phyloP scores from a whole-genome alignment of 225 moss, liverwort and hornwort genomes.

The Polytrichum formosum region DNA sequence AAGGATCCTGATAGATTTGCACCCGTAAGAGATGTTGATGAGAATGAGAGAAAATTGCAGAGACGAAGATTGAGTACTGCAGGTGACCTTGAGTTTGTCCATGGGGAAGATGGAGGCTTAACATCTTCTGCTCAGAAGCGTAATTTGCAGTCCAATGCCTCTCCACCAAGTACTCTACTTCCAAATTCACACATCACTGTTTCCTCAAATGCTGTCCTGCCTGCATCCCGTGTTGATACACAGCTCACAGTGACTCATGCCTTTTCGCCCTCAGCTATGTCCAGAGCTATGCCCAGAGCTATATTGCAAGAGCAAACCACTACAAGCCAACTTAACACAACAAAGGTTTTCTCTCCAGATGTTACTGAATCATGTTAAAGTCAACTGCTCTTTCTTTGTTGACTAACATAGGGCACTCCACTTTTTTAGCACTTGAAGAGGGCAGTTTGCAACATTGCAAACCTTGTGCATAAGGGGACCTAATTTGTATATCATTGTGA shows the following conservation, averaged over 20 bases:
- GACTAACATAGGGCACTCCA: too few species aligned
- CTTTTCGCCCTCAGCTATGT: neutral
- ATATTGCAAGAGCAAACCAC: too few species aligned
- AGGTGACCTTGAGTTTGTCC: conserved; percentile 28
- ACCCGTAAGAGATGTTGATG: conserved; percentile 31
- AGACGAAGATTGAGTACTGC: conserved; percentile 30
- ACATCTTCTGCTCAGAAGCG: conserved; percentile 16
- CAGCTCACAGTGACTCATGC: neutral
- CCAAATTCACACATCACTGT: neutral
- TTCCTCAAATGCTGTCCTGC: neutral
- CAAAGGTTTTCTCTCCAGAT: too few species aligned
- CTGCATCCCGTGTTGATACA: conserved; percentile 2
- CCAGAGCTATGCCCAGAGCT: too few species aligned
- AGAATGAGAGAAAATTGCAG: conserved; percentile 33
- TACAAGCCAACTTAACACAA: too few species aligned
- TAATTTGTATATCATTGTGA: too few species aligned
- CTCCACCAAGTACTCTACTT: conserved; percentile 10
- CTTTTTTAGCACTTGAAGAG: too few species aligned
- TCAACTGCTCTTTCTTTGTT: conserved; percentile 14
- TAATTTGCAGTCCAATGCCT: conserved; percentile 1
- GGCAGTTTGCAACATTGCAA: too few species aligned
- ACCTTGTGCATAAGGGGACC: too few species aligned
- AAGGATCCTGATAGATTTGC: conserved; percentile 55
- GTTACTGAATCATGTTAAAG: neutral
- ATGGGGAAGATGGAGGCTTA: neutral